Evolutionary conservation across 2,329 filamentous ascomycete genomes (phyloP).

Genomic region (Helminthosporium solani): DNA sequence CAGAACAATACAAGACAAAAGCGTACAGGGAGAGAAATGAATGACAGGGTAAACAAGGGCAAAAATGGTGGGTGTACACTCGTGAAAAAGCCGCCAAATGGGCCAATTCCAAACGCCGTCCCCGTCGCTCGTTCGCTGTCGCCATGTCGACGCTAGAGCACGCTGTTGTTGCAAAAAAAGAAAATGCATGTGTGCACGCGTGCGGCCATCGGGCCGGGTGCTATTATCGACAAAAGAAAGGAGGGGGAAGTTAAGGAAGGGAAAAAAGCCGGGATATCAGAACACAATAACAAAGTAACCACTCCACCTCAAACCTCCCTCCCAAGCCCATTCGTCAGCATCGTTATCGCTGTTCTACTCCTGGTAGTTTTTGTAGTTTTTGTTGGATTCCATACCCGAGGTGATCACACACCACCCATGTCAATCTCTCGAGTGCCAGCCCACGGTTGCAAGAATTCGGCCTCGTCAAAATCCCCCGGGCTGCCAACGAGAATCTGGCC

Average conservation of each 20-base stretch:
- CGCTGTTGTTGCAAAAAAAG: too few species aligned
- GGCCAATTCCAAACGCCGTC: too few species aligned
- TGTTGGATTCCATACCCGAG: too few species aligned
- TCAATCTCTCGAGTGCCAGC: neutral
- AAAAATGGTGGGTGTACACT: too few species aligned
- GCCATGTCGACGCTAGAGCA: too few species aligned
- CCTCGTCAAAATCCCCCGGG: conserved; percentile 66
- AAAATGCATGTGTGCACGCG: too few species aligned
- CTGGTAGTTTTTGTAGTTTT: too few species aligned
- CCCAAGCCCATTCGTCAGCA: neutral
- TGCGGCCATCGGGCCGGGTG: neutral
- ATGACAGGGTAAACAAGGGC: too few species aligned
- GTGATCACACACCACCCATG: conserved; percentile 1
- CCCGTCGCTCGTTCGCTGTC: too few species aligned
- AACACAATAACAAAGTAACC: neutral
- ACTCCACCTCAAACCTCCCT: neutral
- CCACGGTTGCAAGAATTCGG: conserved; percentile 53
- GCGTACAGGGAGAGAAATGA: too few species aligned
- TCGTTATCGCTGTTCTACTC: neutral
- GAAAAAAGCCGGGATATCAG: neutral
- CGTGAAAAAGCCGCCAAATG: too few species aligned
- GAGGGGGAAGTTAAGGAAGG: neutral
- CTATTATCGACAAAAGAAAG: neutral
- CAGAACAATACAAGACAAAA: too few species aligned
- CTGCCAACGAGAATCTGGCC: conserved; percentile 36